phyloP scores from a whole-genome alignment of 257 asterid genomes.

The Przewalskia tangutica region DNA sequence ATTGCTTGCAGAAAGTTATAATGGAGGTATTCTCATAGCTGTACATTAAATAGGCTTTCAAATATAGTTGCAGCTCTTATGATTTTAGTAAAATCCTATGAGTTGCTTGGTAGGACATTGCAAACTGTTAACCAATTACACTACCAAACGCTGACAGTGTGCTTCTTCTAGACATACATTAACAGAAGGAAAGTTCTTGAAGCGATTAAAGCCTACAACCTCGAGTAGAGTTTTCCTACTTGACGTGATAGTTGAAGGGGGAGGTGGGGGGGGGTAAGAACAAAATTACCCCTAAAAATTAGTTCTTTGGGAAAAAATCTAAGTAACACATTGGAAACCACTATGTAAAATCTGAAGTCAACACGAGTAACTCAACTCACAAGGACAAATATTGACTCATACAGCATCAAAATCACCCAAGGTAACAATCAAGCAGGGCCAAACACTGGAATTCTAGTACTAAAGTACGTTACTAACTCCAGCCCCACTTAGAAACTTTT shows the following conservation, averaged over 20 bases:
- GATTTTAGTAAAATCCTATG: background rate
- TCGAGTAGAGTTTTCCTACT: background rate
- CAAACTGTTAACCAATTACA: background rate
- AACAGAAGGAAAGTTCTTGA: background rate
- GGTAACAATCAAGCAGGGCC: background rate
- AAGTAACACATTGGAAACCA: background rate
- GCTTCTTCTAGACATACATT: background rate
- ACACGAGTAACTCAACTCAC: background rate
- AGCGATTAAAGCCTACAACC: background rate
- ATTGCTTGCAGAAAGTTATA: slow-evolving; percentile 1
- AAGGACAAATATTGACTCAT: background rate
- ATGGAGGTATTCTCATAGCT: background rate
- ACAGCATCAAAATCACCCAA: background rate
- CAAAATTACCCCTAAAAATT: background rate
- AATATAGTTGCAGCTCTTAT: background rate
- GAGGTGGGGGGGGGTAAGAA: background rate
- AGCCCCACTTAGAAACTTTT: background rate
- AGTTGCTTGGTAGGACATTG: background rate
- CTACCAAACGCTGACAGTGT: background rate
- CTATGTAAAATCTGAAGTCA: background rate
- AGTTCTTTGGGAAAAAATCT: background rate
- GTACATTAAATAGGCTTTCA: background rate
- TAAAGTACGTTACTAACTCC: background rate
- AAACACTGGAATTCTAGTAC: background rate
- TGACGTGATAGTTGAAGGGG: background rate